Evolutionary conservation across 768 basidiomycete species (phyloP), one percentile per base, ranked within the genome.

Genomic region (Gyrodon lividus): DNA sequence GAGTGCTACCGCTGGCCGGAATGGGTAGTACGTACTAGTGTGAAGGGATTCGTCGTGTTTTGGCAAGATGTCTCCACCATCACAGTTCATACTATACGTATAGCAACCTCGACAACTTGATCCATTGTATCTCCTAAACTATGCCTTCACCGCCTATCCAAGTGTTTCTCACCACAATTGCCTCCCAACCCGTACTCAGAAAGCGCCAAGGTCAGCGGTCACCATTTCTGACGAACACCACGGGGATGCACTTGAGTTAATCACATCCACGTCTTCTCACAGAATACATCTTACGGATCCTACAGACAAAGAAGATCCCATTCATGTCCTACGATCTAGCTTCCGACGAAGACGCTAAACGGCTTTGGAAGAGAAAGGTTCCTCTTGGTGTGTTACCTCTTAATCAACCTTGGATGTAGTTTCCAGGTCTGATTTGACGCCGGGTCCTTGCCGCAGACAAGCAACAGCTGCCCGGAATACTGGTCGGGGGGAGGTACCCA

Each of bases 91-190:
- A 31, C 31, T 12, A 12, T 19, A 19, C 35, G n/a, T 6, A 37
- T 19, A 37, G 34, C 14, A 37, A 37, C 16, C 35, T 17, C 43
- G 12, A 48, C 14, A 37, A 26, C n/a, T n/a, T 50, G 31, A 47
- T 42, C 38, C n/a, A 51, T 55, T 39, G 40, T 31, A 59, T 46
- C 50, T 23, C 38, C 31, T n/a, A 23, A 49, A 40, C 46, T 12
- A 90, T 89, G 87, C 77, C 84, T 47, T 81, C 89, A n/a, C 91
- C 91, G 6, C 91, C 91, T 7, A 85, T 93, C 52, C 82, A 87
- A 60, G 65, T 72, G 35, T 92, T 90, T 67, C 77, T 92, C 48
- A 93, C 92, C n/a, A 93, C 92, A 14, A 92, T 93, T 56, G 87
- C 86, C 2, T 89, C 88, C 43, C 86, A 91, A 63, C 82, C 87